Base-by-base conservation (phyloP, 805 yeast genomes). In the Nakazawaea wyomingensis region DNA sequence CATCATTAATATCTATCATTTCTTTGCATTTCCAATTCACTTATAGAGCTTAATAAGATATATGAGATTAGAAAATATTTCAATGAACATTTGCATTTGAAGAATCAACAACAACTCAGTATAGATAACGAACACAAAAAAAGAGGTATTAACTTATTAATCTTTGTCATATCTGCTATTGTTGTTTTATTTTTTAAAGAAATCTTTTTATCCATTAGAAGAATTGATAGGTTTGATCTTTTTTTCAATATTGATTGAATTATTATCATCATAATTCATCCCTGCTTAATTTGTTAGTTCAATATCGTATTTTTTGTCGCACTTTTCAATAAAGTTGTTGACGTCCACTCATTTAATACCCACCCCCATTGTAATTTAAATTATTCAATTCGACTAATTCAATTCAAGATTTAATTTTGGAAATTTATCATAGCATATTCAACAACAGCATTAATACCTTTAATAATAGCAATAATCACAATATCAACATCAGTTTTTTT, bases 271-370 rank as follows among this genome's bases (percentile, higher is more conserved):
- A 11, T 7, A 29, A 11, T 24, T 24, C 27, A 9, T 24, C 8
- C 8, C 11, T 24, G 27, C 8, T 24, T 24, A n/a, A 2, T 24
- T 11, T 24, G 11, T 11, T 8, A 24, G 27, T 24, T 11, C 8
- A 24, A 14, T 10, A 13, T 30, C 7, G 17, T 20, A 4, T 10
- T 34, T n/a, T 9, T 26, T 35, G 40, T 37, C 40, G 16, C 40
- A 37, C 40, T 29, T n/a, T 7, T n/a, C n/a, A n/a, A n/a, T 7
- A 11, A 20, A 22, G 32, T 38, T 33, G 46, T 43, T 43, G 46
- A 43, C 46, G 46, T 43, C 46, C 46, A 43, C 31, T 43, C 46
- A 28, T 43, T 43, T 43, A n/a, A 34, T 20, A 10, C 26, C 29
- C 14, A 8, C 27, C 7, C 27, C 27, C 10, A 7, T 24, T 24